Percentiles rank a stretch among this genome's conserved stretches.
phyloP scores from a whole-genome alignment of 345 rosid genomes.

The Citropsis articulata region DNA sequence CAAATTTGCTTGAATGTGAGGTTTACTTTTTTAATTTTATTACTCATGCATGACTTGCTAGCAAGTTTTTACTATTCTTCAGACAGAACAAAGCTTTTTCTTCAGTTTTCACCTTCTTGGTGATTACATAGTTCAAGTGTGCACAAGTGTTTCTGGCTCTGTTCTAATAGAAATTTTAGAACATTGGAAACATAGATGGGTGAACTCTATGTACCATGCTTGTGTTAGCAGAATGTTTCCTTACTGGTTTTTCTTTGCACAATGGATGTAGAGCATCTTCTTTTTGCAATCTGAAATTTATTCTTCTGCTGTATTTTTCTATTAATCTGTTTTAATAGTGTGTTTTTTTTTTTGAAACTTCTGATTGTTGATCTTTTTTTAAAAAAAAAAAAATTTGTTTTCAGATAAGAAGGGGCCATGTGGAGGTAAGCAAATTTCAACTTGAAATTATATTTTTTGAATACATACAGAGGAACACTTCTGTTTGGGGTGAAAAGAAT shows the following conservation, averaged over 20 bases:
- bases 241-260: not conserved
- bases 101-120: not conserved
- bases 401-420: slow-evolving; percentile 82
- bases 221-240: not conserved
- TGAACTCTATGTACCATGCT: not conserved
- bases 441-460: not conserved
- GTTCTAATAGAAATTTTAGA: not conserved
- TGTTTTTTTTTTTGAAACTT: slow-evolving; percentile 1
- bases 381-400: not conserved
- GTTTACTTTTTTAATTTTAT: not conserved
- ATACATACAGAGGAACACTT: not conserved
- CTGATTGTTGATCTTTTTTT: not conserved
- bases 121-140: not conserved
- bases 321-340: not conserved
- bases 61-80: not conserved
- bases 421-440: slow-evolving; percentile 48
- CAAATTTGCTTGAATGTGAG: slow-evolving; percentile 81
- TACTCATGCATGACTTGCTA: not conserved
- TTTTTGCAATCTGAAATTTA: not conserved
- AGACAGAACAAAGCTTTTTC: not conserved
- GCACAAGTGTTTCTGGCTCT: not conserved
- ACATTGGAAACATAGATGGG: not conserved
- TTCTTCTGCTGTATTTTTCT: not conserved
- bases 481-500: not conserved
- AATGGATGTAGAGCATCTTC: not conserved